phyloP scores from a whole-genome alignment of 768 basidiomycete genomes.

The Rhodosporidiobolus odoratus region DNA sequence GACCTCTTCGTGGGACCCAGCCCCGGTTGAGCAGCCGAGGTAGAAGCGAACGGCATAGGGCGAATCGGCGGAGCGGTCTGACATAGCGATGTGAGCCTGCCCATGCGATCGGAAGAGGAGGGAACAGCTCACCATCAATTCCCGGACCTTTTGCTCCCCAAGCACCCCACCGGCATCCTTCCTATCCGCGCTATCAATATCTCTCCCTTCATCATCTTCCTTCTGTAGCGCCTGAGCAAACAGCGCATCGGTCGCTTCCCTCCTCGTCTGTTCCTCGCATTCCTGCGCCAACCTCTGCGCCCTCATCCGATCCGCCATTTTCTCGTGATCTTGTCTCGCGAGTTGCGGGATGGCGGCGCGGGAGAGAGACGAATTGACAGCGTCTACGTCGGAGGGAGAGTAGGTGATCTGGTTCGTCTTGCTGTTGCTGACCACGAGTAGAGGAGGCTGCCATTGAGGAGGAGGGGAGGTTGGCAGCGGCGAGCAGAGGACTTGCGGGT shows the following conservation, averaged over 20 bases:
- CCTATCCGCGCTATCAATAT: background rate
- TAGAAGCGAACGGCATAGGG: background rate
- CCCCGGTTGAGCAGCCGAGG: background rate
- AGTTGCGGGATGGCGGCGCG: background rate
- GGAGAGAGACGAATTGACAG: background rate
- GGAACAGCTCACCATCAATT: background rate
- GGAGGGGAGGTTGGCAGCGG: background rate
- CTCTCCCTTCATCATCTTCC: slow-evolving; percentile 5
- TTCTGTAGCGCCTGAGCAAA: slow-evolving; percentile 1
- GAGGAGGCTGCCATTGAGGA: background rate
- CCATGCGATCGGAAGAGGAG: background rate
- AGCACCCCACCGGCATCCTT: background rate
- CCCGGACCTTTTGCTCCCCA: background rate
- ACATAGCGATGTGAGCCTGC: background rate
- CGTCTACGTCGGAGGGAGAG: slow-evolving; percentile 3
- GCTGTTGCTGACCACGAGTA: no score
- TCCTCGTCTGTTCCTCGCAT: background rate
- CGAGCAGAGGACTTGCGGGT: background rate
- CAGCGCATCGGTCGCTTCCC: background rate
- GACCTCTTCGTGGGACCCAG: background rate
- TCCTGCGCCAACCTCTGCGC: background rate
- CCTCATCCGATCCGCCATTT: background rate
- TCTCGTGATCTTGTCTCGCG: background rate
- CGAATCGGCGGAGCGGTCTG: background rate
- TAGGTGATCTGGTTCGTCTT: background rate